Conservation (phyloP, 106 monocot genomes). For the Platanthera zijinensis region DNA sequence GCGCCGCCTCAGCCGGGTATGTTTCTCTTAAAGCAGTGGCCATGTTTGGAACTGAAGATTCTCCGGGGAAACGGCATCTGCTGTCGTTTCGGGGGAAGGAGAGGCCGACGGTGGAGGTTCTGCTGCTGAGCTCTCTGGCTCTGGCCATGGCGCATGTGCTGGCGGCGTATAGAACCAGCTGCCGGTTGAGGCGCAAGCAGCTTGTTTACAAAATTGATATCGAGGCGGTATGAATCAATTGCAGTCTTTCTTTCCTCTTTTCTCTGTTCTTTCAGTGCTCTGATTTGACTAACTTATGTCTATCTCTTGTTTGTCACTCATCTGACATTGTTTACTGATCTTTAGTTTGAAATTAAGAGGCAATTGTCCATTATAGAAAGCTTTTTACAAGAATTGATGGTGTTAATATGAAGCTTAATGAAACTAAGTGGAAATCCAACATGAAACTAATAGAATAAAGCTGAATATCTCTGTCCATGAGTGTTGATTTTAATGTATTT, state of each 20-base stretch:
- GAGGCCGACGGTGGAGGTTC: constrained; percentile 17
- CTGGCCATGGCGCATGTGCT: constrained; percentile 43
- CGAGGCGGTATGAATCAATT: constrained; percentile 38
- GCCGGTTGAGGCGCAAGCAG: constrained; percentile 45
- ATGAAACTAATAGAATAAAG: background rate
- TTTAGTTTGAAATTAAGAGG: background rate
- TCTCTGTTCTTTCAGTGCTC: background rate
- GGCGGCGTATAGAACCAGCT: constrained; percentile 45
- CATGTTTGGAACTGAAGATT: constrained; percentile 16
- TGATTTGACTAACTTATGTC: background rate
- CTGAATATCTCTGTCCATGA: background rate
- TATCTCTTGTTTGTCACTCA: background rate
- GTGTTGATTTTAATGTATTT: background rate
- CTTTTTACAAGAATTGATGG: background rate
- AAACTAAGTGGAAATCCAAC: background rate
- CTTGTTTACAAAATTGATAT: constrained; percentile 59
- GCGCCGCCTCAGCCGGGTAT: constrained; percentile 33
- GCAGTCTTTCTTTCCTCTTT: background rate
- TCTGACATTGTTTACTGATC: background rate
- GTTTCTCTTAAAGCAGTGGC: constrained; percentile 47
- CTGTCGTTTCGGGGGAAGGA: constrained; percentile 6
- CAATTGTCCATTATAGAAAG: background rate
- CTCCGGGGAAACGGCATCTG: background rate
- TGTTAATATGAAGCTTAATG: background rate
- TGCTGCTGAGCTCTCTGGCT: constrained; percentile 41